Conservation (phyloP, 441 rosid genomes). For the Metrosideros polymorpha region DNA sequence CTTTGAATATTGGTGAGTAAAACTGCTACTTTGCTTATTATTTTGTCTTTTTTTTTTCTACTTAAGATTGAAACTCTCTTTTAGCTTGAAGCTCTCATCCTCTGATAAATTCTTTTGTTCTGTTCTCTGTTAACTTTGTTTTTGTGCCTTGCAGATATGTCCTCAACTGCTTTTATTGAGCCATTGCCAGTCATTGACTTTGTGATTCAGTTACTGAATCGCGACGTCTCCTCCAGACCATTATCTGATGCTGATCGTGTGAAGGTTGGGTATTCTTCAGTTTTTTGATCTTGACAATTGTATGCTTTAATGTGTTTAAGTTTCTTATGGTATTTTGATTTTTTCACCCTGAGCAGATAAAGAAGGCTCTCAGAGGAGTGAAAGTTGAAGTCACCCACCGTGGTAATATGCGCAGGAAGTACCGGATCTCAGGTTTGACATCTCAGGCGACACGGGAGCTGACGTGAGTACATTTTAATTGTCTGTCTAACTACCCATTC, state of each 20-base stretch:
- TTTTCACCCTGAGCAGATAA: conserved; percentile 18
- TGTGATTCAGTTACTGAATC: conserved; percentile 18
- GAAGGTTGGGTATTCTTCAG: conserved; percentile 11
- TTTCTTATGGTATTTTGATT: not conserved
- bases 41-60: not conserved
- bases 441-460: conserved; percentile 39
- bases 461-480: conserved; percentile 10
- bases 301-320: not conserved
- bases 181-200: conserved; percentile 31
- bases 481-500: not conserved
- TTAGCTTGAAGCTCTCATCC: not conserved
- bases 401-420: conserved; percentile 33
- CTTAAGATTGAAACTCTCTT: not conserved
- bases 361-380: conserved; percentile 46
- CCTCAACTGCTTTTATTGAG: conserved; percentile 25
- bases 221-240: conserved; percentile 22
- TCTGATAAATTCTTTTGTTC: not conserved
- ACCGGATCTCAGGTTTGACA: conserved; percentile 34
- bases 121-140: not conserved
- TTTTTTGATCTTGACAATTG: not conserved
- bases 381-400: conserved; percentile 48
- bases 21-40: not conserved
- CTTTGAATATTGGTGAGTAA: conserved; percentile 34
- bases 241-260: conserved; percentile 29
- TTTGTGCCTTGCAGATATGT: conserved; percentile 14